Base-by-base conservation (phyloP, 257 asterid species). In the Solanum peruvianum region DNA sequence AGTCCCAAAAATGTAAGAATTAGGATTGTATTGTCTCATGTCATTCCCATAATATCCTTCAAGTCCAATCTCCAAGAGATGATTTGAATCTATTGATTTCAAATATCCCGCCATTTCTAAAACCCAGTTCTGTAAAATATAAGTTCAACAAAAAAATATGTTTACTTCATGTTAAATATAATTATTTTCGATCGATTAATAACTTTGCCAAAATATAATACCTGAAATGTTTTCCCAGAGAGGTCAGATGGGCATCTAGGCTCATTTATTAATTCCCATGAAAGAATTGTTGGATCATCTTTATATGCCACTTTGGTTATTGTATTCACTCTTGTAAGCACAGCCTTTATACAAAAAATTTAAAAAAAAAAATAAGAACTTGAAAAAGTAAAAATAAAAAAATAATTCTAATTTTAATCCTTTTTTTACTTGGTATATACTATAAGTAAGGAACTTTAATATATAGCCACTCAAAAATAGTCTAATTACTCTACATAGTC, bases 261-360 rank as follows among this genome's bases (percentile, higher is more conserved):
- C 64, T 86, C 88, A 86, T 86, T 86, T 60, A 86, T 86, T 8
- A 86, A 14, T 29, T 86, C 88, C 85, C 76, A 86, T 31, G 88
- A 83, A 80, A 86, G 81, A 44, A 86, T 86, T n/a, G 85, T 86
- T 25, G 77, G 76, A 29, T 86, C 88, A 76, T 86, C 71, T 75
- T 75, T 86, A 42, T 86, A 86, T 20, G 69, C 88, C 31, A 72
- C 64, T 76, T 64, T 64, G 35, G 42, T 86, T 9, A 86, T 45
- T n/a, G 60, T 86, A 58, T 75, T 86, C 20, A n/a, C 58, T 35
- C 88, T 86, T 80, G 82, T 86, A 31, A 86, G 88, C 73, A 86
- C 85, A 86, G 33, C 69, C 88, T 86, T 56, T 41, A 70, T 29
- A 39, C 8, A 29, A 23, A 18, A 29, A 47, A 4, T 18, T 1